Percentiles rank a stretch among this genome's conserved stretches.
These are phyloP conservation scores for maize (Zea mays) DNA, from an alignment of 176 grass and related monocot species.

Conservation along the genomic window Zm-B73-REFERENCE-NAM-5.0 NC_050104.1:161765501-161766000, in stretches of 20 bases:
- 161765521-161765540: slow-evolving; percentile 6
- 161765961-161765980: background rate
- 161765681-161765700: slow-evolving; percentile 93
- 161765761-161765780: slow-evolving; percentile 22
- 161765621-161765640: slow-evolving; percentile 84
- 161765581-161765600: slow-evolving; percentile 71
- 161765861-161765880: slow-evolving; percentile 30
- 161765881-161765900: slow-evolving; percentile 28
- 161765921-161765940: background rate
- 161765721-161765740: slow-evolving; percentile 78
- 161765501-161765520: slow-evolving; percentile 11
- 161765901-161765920: slow-evolving; percentile 23
- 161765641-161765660: slow-evolving; percentile 75
- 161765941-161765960: background rate
- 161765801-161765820: slow-evolving; percentile 14
- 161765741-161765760: slow-evolving; percentile 31
- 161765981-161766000: slow-evolving; percentile 12
- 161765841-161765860: slow-evolving; percentile 25
- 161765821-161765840: background rate
- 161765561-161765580: background rate
- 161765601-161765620: slow-evolving; percentile 95
- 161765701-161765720: slow-evolving; percentile 82
- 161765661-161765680: slow-evolving; percentile 66
- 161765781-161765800: slow-evolving; percentile 2
- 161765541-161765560: slow-evolving; percentile 23